Conservation (phyloP, 805 yeast genomes). For the Candida tibetensis region DNA sequence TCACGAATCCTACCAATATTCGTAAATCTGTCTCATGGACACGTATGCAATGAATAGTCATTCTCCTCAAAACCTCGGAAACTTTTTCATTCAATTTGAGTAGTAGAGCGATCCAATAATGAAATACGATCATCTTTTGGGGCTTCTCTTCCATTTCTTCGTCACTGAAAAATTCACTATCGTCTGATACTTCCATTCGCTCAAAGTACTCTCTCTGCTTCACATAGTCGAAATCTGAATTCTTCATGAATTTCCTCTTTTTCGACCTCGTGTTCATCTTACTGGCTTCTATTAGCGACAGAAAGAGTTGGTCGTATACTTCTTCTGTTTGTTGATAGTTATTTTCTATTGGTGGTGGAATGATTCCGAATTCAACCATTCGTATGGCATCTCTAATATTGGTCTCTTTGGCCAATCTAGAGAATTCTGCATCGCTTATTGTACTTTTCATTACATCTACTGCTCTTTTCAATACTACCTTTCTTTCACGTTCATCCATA, state of each 20-base stretch:
- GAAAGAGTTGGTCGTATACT: neutral
- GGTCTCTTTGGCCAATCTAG: conserved; percentile 14
- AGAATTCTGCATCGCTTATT: conserved; percentile 13
- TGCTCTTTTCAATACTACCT: conserved; percentile 55
- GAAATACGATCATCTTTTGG: conserved; percentile 3
- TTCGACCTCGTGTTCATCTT: neutral
- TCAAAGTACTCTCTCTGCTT: conserved; percentile 12
- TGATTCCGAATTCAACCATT: neutral
- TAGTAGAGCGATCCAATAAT: neutral
- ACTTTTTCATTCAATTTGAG: neutral
- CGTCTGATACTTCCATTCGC: conserved; percentile 31
- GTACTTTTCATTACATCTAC: conserved; percentile 37
- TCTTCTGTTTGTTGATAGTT: neutral
- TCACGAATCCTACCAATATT: neutral
- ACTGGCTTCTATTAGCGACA: conserved; percentile 2
- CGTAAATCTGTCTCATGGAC: neutral
- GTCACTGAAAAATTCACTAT: conserved; percentile 21
- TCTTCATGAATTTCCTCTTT: conserved; percentile 13
- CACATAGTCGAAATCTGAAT: conserved; percentile 11
- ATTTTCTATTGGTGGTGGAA: neutral
- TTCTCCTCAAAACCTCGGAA: neutral
- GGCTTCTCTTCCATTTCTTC: conserved; percentile 4
- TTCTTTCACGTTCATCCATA: conserved; percentile 49
- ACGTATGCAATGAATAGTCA: neutral
- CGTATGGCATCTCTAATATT: neutral